These are phyloP conservation scores for Beauveria scarabaeidicola DNA, from an alignment of 2,329 filamentous ascomycete genomes.

Conservation along the genomic window DNA sequence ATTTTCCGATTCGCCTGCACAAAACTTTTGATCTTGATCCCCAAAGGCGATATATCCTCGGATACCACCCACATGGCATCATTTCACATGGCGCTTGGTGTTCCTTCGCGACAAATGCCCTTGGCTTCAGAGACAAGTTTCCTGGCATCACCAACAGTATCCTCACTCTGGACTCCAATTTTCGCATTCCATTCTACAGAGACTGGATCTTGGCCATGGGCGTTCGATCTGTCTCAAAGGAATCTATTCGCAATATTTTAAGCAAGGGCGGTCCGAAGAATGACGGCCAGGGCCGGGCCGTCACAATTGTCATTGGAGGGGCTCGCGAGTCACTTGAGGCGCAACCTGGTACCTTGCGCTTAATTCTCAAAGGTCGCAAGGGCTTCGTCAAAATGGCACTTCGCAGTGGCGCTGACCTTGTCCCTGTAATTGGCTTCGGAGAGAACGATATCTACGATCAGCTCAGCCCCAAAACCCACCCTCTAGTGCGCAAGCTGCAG, in stretches of 20 bases:
- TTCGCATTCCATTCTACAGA: slow-evolving; percentile 85
- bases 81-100: slow-evolving; percentile 94
- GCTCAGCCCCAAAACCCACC: slow-evolving; percentile 66
- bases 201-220: slow-evolving; percentile 91
- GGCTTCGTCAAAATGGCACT: slow-evolving; percentile 93
- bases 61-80: slow-evolving; percentile 95
- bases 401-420: slow-evolving; percentile 83
- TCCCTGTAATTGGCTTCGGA: slow-evolving; percentile 85
- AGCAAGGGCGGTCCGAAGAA: slow-evolving; percentile 67
- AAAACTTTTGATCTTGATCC: slow-evolving; percentile 72
- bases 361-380: slow-evolving; percentile 77
- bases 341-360: slow-evolving; percentile 63
- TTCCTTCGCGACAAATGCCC: slow-evolving; percentile 81
- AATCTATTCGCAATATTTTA: slow-evolving; percentile 50
- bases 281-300: slow-evolving; percentile 87
- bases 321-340: slow-evolving; percentile 88
- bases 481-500: slow-evolving; percentile 71
- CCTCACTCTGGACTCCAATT: slow-evolving; percentile 91
- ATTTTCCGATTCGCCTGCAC: slow-evolving; percentile 85
- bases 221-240: slow-evolving; percentile 78
- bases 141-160: slow-evolving; percentile 92
- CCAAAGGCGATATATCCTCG: slow-evolving; percentile 89
- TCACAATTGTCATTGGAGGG: slow-evolving; percentile 91
- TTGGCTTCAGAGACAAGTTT: slow-evolving; percentile 80
- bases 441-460: slow-evolving; percentile 97